Conservation (phyloP, 2,329 filamentous ascomycete species). For the Westerdykella sp. region DNA sequence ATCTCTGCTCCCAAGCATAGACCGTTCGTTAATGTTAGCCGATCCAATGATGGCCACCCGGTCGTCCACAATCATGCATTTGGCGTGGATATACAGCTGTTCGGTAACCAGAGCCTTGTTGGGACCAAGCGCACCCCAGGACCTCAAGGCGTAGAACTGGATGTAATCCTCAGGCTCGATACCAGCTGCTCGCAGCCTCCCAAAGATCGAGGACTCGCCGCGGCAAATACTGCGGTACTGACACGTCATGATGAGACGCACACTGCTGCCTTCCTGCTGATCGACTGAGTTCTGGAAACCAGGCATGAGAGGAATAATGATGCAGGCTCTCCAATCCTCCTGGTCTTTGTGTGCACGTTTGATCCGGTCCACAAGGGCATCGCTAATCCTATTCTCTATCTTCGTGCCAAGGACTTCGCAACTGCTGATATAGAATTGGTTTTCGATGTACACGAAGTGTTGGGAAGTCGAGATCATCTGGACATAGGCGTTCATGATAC, state of each 20-base stretch:
- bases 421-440: constrained; percentile 96
- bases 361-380: constrained; percentile 88
- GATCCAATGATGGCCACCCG: constrained; percentile 90
- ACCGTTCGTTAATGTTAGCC: constrained; percentile 97
- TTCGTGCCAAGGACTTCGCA: constrained; percentile 80
- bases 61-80: constrained; percentile 94
- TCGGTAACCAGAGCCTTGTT: constrained; percentile 83
- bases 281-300: constrained; percentile 97
- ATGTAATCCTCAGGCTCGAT: constrained; percentile 96
- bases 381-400: constrained; percentile 89
- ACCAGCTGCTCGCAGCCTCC: constrained; percentile 66
- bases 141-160: constrained; percentile 83
- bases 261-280: constrained; percentile 86
- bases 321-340: constrained; percentile 84
- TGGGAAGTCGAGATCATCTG: constrained; percentile 93
- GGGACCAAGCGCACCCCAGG: constrained; percentile 86
- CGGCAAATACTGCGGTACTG: constrained; percentile 95
- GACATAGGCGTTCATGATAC: constrained; percentile 91
- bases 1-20: constrained; percentile 85
- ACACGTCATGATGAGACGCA: constrained; percentile 92
- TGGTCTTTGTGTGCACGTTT: constrained; percentile 74
- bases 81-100: constrained; percentile 96
- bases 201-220: constrained; percentile 87
- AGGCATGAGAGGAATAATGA: constrained; percentile 93
- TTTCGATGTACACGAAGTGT: constrained; percentile 97